Evolutionary conservation across 2,329 filamentous ascomycete species (phyloP), one percentile per base, ranked within the genome.

Genomic region (Talaromyces sp.): DNA sequence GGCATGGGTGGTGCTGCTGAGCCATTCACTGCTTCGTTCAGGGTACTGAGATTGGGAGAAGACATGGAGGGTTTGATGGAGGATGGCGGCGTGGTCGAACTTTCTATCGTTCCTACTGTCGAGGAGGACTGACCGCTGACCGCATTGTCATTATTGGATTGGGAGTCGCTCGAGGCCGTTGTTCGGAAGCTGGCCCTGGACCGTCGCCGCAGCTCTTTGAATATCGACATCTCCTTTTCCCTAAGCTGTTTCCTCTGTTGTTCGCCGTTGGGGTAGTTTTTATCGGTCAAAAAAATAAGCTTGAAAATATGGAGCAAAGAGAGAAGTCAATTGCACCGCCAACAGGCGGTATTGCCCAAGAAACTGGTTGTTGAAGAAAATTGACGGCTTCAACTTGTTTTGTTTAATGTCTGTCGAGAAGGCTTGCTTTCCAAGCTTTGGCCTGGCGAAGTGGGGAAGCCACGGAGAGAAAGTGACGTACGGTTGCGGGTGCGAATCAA

Each of bases 191-290:
- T 93, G 67, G 88, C 86, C 76, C 84, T 89, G 65, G 91, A 95
- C 71, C 89, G 89, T 71, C 91, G 87, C 71, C 91, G 90, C 65
- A 96, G 80, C 74, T 90, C 88, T 78, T 88, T 91, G 72, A 95
- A 84, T 74, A 96, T 91, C 51, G 89, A 76, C 81, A 83, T 83
- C 62, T 51, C 65, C 40, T 38, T 25, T 36, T 27, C 15, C 15
- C n/a, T 6, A 5, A 45, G 17, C 27, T 49, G 59, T 61, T 27
- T 47, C 29, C 43, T 43, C 17, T n/a, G 7, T 43, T 40, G 15
- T 3, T 29, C 22, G 47, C 13, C 47, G 13, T 51, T 27, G 13
- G 5, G 4, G 7, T 27, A 27, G 47, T 17, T 51, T 27, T 8
- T 29, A 15, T 51, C 47, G 25, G 25, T 27, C 2, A 15, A 11